Evolutionary conservation across 352 stramenopile genomes (phyloP), one percentile per base, ranked within the genome.

Genomic region (Globisporangium abappressorium): DNA sequence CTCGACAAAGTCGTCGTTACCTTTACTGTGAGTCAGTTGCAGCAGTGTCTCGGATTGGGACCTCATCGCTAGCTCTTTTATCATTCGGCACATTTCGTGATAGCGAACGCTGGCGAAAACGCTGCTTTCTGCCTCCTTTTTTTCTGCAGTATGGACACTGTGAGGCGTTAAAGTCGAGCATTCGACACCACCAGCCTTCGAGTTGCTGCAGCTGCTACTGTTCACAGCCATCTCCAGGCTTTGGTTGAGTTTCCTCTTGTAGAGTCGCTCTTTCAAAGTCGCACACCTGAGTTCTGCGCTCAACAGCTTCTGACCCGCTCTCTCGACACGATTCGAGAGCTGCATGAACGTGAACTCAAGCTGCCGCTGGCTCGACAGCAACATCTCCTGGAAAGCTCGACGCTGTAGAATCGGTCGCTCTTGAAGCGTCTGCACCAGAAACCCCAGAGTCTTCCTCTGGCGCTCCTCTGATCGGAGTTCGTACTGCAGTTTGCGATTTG

Each of bases 401-500:
- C 72, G 70, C 51, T 87, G 75, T 34, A 87, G 46, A 33, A 75
- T 58, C 0, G 79, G 77, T 11, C 79, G 75, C 1, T 75, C 75
- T 65, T 84, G 72, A 33, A 87, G 63, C 3, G 79, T 87, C 46
- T 83, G 70, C 4, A 87, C 75, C 7, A 87, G 57, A 22, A 70
- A 36, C 5, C 43, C 53, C 11, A 75, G 49, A 22, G 66, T 70
- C 51, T 75, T 75, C 24, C 58, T 62, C 22, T 72, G 46, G 2
- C 64, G 58, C n/a, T 70, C 55, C 5, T 75, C 70, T 0, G 46
- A 56, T 24, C 28, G 61, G 7, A 72, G 57, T n/a, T 72, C 62
- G 49, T 62, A 46, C 47, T 65, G 60, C 15, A 70, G 49, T 11
- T n/a, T 38, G 22, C 43, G 53, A 24, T 69, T 68, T 5, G 62